Evolutionary conservation across 176 grass and related monocot genomes (phyloP).

Genomic region (Thalia dealbata): DNA sequence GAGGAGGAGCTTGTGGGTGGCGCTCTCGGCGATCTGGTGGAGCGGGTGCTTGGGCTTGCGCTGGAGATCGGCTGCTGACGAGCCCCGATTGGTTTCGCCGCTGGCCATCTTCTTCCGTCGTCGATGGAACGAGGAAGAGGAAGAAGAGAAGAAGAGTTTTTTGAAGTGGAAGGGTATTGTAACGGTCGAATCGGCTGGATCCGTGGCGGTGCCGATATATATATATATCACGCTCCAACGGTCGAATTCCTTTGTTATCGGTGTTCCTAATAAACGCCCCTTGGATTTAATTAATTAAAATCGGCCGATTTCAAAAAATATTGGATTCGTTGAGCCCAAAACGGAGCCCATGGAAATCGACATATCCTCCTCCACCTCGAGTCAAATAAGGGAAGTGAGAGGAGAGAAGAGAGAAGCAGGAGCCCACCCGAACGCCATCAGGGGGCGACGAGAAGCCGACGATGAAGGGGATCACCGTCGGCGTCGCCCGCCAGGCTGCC

Average conservation of each 20-base stretch:
- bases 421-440: slow-evolving; percentile 73
- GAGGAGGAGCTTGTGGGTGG: slow-evolving; percentile 79
- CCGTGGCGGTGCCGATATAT: no score
- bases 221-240: not conserved
- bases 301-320: slow-evolving; percentile 53
- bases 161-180: not conserved
- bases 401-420: slow-evolving; percentile 63
- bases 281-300: no score
- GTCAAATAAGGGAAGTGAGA: slow-evolving; percentile 57
- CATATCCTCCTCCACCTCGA: slow-evolving; percentile 75
- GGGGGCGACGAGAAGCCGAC: slow-evolving; percentile 77
- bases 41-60: slow-evolving; percentile 41
- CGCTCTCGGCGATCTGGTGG: slow-evolving; percentile 59
- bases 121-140: not conserved
- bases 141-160: not conserved
- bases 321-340: slow-evolving; percentile 76
- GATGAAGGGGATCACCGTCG: slow-evolving; percentile 92
- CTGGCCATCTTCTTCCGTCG: not conserved
- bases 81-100: not conserved
- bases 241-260: not conserved
- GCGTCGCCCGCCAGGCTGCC: slow-evolving; percentile 40
- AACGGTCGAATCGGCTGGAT: slow-evolving; percentile 4
- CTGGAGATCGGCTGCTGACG: not conserved
- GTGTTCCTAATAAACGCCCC: no score
- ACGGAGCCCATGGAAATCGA: no score